phyloP scores from a whole-genome alignment of 495 filamentous ascomycete species.

The Xylaria castorea region DNA sequence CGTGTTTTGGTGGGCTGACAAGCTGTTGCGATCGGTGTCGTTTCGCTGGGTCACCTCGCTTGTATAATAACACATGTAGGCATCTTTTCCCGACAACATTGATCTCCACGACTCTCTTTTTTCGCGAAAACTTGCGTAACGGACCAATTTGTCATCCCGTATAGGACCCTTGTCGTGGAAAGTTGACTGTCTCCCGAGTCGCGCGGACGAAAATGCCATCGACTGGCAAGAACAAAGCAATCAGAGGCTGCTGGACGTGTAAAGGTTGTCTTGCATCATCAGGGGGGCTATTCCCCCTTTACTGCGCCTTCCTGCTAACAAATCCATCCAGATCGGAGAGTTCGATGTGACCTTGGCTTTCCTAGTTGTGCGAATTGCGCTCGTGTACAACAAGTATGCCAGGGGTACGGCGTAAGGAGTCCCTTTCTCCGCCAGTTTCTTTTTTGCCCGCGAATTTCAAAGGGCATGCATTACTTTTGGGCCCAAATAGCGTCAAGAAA shows the following conservation, averaged over 20 bases:
- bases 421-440: neutral
- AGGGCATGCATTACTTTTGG: neutral
- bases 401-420: neutral
- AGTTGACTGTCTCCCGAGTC: neutral
- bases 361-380: constrained; percentile 35
- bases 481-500: neutral
- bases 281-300: neutral
- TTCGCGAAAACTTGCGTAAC: neutral
- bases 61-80: neutral
- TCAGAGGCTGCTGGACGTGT: constrained; percentile 37
- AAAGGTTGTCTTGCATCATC: constrained; percentile 28
- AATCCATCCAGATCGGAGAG: constrained; percentile 31
- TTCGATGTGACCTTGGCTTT: constrained; percentile 33
- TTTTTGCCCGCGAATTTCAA: neutral
- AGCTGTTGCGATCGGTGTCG: neutral
- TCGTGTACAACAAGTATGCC: constrained; percentile 34
- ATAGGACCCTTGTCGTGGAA: neutral
- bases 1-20: neutral
- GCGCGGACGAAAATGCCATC: constrained; percentile 7
- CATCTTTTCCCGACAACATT: constrained; percentile 15
- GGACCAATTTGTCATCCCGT: neutral
- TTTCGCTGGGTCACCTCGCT: neutral
- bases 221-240: constrained; percentile 14
- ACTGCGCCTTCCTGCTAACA: neutral
- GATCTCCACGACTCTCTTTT: neutral